Evolutionary conservation across 345 rosid genomes (phyloP), one percentile per base, ranked within the genome.

Genomic region (Capsella bursapastoris): DNA sequence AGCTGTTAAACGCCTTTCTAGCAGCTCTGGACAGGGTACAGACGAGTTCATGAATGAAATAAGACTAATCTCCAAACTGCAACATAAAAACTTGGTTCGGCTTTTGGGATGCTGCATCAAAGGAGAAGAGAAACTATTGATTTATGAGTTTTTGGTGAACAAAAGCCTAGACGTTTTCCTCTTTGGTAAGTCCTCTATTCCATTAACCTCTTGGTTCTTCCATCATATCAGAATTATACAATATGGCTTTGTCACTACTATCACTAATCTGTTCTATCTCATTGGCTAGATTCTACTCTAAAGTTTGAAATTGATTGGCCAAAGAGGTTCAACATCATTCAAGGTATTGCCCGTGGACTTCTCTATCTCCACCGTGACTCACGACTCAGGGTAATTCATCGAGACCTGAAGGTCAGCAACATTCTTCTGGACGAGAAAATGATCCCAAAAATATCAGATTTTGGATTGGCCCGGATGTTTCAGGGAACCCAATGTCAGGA

Each of bases 21-120:
- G 78, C 52, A 34, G 82, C 66, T 84, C 85, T 2, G 82, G 80
- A 15, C 88, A 86, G 60, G 88, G 90, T 27, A 35, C 31, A 29
- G 43, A 57, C 4, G 88, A 86, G 74, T 84, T 86, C 74, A 81
- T 61, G 79, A 86, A 67, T 67, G 84, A 75, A 27, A 71, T 75
- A 55, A 59, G 14, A 37, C 40, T 78, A 49, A 78, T 82, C 27
- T 74, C 85, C 61, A 87, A 82, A 63, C 95, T 91, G 47, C 95
- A 91, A 65, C 95, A 91, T 55, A 72, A 82, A 51, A 89, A 91
- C 67, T 87, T 89, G 59, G 89, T 86, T 3, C 78, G 77, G 64
- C 82, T 89, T 52, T 44, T 91, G 2, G 92, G 92, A 18, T 89
- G 81, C 34, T 84, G 91, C 82, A 72, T 81, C 40, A 59, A 83